phyloP scores from a whole-genome alignment of 441 rosid genomes.

The Syzygium malaccense region DNA sequence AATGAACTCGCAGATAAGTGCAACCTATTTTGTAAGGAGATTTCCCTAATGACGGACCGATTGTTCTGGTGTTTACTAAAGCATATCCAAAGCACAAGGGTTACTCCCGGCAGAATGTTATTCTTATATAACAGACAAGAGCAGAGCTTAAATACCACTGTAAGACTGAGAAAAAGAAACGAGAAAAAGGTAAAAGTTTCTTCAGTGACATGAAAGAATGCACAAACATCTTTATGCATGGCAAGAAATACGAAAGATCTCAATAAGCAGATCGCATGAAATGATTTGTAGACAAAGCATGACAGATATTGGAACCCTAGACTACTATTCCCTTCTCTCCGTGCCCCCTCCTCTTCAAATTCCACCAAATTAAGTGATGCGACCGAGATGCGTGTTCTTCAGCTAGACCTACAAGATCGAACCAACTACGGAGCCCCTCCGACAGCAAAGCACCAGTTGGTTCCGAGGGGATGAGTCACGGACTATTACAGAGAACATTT shows the following conservation, averaged over 20 bases:
- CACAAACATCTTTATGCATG: background rate
- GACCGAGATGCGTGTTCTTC: background rate
- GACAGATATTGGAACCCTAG: background rate
- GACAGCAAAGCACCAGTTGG: background rate
- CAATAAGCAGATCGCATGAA: background rate
- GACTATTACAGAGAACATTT: slow-evolving; percentile 2
- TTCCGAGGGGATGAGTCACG: background rate
- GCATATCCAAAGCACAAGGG: background rate
- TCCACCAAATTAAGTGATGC: background rate
- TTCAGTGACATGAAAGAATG: background rate
- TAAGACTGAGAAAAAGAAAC: background rate
- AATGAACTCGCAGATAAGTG: background rate
- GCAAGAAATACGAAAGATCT: background rate
- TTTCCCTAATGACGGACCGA: background rate
- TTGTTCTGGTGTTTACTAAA: background rate
- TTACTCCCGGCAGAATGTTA: background rate
- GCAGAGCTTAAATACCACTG: background rate
- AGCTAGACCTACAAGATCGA: background rate
- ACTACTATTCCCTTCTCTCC: background rate
- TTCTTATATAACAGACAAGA: background rate
- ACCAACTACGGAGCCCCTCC: background rate
- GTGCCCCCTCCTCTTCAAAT: background rate
- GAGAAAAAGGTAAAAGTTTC: background rate
- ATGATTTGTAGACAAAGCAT: background rate
- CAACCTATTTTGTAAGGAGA: background rate